Evolutionary conservation across 805 yeast genomes (phyloP).

Genomic region (Candida ovalis): DNA sequence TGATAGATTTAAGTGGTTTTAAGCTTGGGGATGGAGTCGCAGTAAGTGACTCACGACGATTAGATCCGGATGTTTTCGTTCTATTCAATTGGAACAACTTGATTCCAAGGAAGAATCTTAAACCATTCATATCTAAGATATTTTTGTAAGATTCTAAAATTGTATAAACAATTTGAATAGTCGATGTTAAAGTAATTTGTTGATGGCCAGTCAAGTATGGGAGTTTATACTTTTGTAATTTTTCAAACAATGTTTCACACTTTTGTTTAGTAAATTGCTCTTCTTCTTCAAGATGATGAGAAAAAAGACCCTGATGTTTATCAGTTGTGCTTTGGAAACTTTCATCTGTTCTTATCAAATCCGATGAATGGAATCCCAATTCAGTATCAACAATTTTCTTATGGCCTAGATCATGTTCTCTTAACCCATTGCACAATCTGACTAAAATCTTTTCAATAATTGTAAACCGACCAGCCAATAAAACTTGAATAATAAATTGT

Average conservation of each 20-base stretch:
- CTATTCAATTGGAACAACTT: conserved; percentile 52
- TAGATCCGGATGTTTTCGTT: conserved; percentile 26
- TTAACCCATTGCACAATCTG: conserved; percentile 46
- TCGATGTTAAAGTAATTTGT: conserved; percentile 74
- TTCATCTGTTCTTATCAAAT: conserved; percentile 8
- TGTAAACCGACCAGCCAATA: conserved; percentile 56
- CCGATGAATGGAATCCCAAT: conserved; percentile 19
- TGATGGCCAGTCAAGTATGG: conserved; percentile 89
- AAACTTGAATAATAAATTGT: conserved; percentile 71
- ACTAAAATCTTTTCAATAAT: conserved; percentile 56
- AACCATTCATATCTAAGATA: conserved; percentile 60
- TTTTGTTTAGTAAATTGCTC: conserved; percentile 26
- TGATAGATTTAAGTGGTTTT: conserved; percentile 34
- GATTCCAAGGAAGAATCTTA: conserved; percentile 66
- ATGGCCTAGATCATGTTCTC: conserved; percentile 46
- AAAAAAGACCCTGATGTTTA: conserved; percentile 25
- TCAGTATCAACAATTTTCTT: conserved; percentile 19
- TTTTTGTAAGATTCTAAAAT: conserved; percentile 42
- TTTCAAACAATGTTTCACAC: conserved; percentile 49
- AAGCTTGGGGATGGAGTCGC: not conserved
- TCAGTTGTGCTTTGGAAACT: not conserved
- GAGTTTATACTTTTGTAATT: conserved; percentile 58
- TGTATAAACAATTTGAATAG: conserved; percentile 59
- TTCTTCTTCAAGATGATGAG: conserved; percentile 18
- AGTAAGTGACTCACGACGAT: not conserved